Base-by-base conservation (phyloP, 108 stramenopile species). In the Nitzschia sp. region DNA sequence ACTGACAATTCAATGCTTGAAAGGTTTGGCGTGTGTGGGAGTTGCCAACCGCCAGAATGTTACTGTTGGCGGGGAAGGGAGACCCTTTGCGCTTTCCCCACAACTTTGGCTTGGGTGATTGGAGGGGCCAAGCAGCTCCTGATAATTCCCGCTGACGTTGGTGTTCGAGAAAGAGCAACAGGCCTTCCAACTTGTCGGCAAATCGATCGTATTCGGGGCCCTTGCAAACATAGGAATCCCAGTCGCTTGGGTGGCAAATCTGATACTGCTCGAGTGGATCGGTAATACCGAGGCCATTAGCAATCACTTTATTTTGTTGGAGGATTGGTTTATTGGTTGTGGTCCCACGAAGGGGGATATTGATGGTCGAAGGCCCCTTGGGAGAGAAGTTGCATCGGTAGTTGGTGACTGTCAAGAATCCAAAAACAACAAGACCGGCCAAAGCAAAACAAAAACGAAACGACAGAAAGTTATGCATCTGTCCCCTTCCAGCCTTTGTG, bases 1-100 rank as follows among this genome's bases (percentile, higher is more conserved):
- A 65, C 24, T 65, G 64, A 65, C 64, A 65, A n/a, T 32, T 17
- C 0, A 65, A 30, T 6, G 48, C 49, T 31, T 49, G 48, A n/a
- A 65, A 18, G 13, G 51, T 25, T 34, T 65, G 64, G 18, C 64
- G 64, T 29, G 64, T 65, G 45, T 65, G 64, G 1, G 64, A 65
- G 30, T 65, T 65, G 4, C 64, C 64, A 31, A 65, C 29, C 0
- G 64, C 64, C 47, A 65, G 27, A 49, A 65, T 53, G 9, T 25
- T 65, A 13, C 29, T 31, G 64, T 65, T 65, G 47, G 47, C 47
- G 8, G 64, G 64, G 51, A 65, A 65, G 1, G 64, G 64, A 1
- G 62, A 45, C 13, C 9, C 8, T 30, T 48, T 47, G 15, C 56
- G 56, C 25, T 65, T 65, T 13, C 64, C 64, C 64, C 64, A 65